Base-by-base conservation (phyloP, 148 eudicot species). In the Rhododendron molle region DNA sequence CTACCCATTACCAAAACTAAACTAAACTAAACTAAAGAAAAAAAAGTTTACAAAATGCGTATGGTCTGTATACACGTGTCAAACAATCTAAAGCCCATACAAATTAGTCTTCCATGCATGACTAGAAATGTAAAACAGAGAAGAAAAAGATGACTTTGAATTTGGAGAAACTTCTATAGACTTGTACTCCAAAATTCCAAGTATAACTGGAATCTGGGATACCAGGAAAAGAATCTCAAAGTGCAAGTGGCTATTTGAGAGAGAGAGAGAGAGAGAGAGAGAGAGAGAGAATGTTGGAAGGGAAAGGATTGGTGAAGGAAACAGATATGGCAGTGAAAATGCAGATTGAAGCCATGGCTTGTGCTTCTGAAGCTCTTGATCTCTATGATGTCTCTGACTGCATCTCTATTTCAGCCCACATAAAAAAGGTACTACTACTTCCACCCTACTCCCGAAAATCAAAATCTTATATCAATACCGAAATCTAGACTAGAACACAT, bases 281-380 rank as follows among this genome's bases (percentile, higher is more conserved):
- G 49, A 83, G 86, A 85, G 85, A 85, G 84, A 91, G 89, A 89
- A 95, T 94, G 98, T 87, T 96, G 91, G 98, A 94, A 91, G 98
- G 98, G 78, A 96, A 94, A 86, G 98, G 92, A 12, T 21, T 92
- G 90, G 88, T 94, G 40, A 94, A 93, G 67, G 98, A 96, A 71
- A 92, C 97, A 87, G 98, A 96, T 82, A 96, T 96, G 98, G 94
- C 96, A 28, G 12, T 84, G 87, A 95, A 92, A 89, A 93, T 93
- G 98, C 98, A 95, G 92, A 86, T 93, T 81, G 96, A 93, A 88
- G 98, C 98, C 54, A 94, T 93, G 96, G 90, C 90, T 60, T 91
- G 78, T 88, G 98, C 98, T 87, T 94, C 93, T 92, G 89, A 93
- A 82, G 95, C 98, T 88, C 89, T 95, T 50, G 98, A 96, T 88